Evolutionary conservation across 1,284 basidiomycete genomes (phyloP).

Genomic region (Rhodotorula sp.): DNA sequence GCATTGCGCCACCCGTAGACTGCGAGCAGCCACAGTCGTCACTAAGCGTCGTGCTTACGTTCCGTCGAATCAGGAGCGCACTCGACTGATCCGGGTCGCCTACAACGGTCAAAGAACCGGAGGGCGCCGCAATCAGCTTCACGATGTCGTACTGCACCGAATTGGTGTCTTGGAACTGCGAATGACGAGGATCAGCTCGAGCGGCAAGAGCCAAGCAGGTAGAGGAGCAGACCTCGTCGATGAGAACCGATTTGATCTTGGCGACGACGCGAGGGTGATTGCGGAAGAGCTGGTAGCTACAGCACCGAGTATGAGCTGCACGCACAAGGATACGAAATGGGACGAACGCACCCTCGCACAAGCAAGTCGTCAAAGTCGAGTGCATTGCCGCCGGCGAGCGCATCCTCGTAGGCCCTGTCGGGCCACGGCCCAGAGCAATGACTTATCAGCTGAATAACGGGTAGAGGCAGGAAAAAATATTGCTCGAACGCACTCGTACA

Average conservation of each 20-base stretch:
- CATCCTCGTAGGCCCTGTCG: slow-evolving; percentile 68
- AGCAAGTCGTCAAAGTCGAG: slow-evolving; percentile 90
- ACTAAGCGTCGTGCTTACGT: too few species aligned
- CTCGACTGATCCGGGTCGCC: slow-evolving; percentile 92
- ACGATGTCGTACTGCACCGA: slow-evolving; percentile 80
- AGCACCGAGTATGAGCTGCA: too few species aligned
- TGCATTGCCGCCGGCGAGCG: slow-evolving; percentile 63
- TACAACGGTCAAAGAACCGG: slow-evolving; percentile 71
- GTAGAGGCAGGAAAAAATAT: too few species aligned
- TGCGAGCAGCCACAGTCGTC: slow-evolving; percentile 39
- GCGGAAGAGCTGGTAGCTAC: slow-evolving; percentile 66
- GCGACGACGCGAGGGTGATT: slow-evolving; percentile 57
- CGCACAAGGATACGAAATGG: too few species aligned
- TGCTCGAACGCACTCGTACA: slow-evolving; percentile 20
- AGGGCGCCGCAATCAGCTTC: slow-evolving; percentile 62
- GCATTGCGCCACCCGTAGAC: slow-evolving; percentile 88
- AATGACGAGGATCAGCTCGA: background rate
- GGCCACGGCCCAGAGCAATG: slow-evolving; percentile 42
- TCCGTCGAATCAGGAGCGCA: slow-evolving; percentile 45
- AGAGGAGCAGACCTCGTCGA: slow-evolving; percentile 77
- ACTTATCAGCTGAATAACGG: too few species aligned
- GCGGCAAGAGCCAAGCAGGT: background rate
- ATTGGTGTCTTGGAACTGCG: slow-evolving; percentile 77
- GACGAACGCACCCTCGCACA: slow-evolving; percentile 50
- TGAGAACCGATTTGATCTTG: slow-evolving; percentile 74